Base-by-base conservation (phyloP, 1,284 basidiomycete genomes). In the Microbotryum violaceum region DNA sequence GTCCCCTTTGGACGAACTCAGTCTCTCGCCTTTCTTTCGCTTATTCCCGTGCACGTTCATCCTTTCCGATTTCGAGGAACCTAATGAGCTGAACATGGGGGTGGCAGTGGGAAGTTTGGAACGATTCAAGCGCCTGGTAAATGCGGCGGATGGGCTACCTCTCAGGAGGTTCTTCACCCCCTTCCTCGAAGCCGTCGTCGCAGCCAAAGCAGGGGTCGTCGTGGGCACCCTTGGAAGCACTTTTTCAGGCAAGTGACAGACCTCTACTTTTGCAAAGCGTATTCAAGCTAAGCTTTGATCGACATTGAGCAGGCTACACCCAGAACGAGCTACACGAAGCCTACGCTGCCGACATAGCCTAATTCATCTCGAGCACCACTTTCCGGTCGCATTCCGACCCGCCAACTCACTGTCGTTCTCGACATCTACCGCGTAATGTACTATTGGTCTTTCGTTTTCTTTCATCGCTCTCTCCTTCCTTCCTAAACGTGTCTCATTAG, bases 171-270 rank as follows among this genome's bases (percentile, higher is more conserved):
- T 67, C n/a, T 64, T 70, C 51, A 47, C 66, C 10, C 69, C 70
- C 16, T 70, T 71, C 60, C 54, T 70, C 56, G 70, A 70, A 47
- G 67, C 69, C 9, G 53, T 65, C 29, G 52, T 71, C 3, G 68
- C 67, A 1, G 60, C 66, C 12, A 70, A 64, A 51, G 69, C 48
- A 1, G 50, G 31, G 14, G 29, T 53, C 6, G 56, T 55, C 3
- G 61, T 64, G 20, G 70, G 70, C 0, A 70, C 69, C 8, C 6
- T 27, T 14, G 55, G 54, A 1, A 58, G 55, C 21, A 70, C 68
- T 14, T 70, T 70, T 49, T 57, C 54, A 3, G 56, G 66, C 62
- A 20, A 44, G 60, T 42, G 9, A 42, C 4, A 14, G 25, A 12
- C 33, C 16, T 18, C 51, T n/a, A 21, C 6, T 42, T 37, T 37